These are phyloP conservation scores for Zelopaecilomyces penicillatus DNA, from an alignment of 2,329 filamentous ascomycete genomes.

Conservation along the genomic window DNA sequence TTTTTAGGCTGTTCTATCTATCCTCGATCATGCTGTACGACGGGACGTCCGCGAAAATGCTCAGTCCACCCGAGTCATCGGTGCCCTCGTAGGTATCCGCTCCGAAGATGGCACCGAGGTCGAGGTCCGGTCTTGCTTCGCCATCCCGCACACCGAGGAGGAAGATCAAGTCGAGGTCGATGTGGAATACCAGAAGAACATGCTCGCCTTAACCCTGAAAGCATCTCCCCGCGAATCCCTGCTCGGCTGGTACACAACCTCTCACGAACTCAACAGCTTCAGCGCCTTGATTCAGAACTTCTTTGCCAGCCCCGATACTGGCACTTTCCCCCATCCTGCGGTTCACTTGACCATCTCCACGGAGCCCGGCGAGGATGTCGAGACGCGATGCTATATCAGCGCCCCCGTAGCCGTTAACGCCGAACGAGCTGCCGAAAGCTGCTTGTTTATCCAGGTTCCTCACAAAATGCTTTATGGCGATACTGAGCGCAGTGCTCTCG, in stretches of 20 bases:
- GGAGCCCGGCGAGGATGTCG: conserved; percentile 77
- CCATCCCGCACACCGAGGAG: conserved; percentile 96
- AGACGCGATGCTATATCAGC: conserved; percentile 89
- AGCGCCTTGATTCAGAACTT: conserved; percentile 97
- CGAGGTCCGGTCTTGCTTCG: conserved; percentile 92
- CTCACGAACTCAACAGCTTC: conserved; percentile 95
- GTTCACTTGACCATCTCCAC: conserved; percentile 94
- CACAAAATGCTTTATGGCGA: conserved; percentile 89
- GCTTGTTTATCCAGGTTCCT: conserved; percentile 94
- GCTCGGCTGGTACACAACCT: conserved; percentile 97
- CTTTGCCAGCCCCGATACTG: conserved; percentile 93
- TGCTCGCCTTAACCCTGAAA: conserved; percentile 90
- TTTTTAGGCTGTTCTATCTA: conserved; percentile 59
- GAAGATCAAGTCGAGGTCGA: conserved; percentile 98
- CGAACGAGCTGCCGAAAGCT: conserved; percentile 91
- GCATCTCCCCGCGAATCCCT: conserved; percentile 89
- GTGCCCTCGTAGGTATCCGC: conserved; percentile 84
- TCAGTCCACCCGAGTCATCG: conserved; percentile 92
- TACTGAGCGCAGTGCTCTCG: conserved; percentile 56
- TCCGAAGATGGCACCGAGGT: conserved; percentile 96
- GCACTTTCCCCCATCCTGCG: conserved; percentile 94
- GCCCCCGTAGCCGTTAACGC: conserved; percentile 90
- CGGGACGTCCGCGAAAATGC: conserved; percentile 60
- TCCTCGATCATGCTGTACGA: conserved; percentile 90
- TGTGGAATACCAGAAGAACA: conserved; percentile 99